A percentile compares a stretch with the other conserved stretches of the same genome.
Evolutionary conservation across 2,329 filamentous ascomycete genomes (phyloP).

Genomic region (Ophiocordyceps unilateralis): DNA sequence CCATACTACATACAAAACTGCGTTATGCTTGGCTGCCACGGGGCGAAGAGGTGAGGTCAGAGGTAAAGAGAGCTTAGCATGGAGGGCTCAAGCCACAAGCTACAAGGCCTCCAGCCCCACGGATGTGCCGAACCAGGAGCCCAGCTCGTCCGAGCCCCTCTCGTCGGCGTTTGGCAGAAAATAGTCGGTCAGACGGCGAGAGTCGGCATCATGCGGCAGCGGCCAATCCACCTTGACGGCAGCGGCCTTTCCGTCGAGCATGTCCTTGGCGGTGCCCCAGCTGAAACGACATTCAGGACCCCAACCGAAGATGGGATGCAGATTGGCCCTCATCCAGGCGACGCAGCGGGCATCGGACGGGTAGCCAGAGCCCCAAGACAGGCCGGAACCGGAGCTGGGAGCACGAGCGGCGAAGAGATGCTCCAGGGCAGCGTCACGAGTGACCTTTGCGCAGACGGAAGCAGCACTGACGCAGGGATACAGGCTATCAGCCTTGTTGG

Average conservation of each 20-base stretch:
- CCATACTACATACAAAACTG: too few species aligned
- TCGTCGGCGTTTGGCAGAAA: conserved; percentile 31
- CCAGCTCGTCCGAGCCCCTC: conserved; percentile 45
- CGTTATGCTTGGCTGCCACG: too few species aligned
- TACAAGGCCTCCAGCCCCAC: conserved; percentile 56
- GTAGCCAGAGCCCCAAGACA: conserved; percentile 79
- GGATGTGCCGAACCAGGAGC: conserved; percentile 67
- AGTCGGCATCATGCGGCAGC: conserved; percentile 49
- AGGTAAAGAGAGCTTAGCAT: too few species aligned
- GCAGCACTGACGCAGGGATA: conserved; percentile 90
- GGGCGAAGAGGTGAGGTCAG: too few species aligned
- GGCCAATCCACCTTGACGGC: conserved; percentile 75
- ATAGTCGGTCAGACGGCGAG: conserved; percentile 59
- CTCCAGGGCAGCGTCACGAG: conserved; percentile 76
- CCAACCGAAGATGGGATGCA: conserved; percentile 94
- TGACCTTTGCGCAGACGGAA: conserved; percentile 91
- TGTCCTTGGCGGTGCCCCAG: conserved; percentile 88
- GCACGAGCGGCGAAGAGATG: conserved; percentile 38
- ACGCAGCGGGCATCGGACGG: conserved; percentile 72
- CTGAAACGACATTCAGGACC: conserved; percentile 84
- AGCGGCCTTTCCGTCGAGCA: conserved; percentile 62
- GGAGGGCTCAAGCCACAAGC: too few species aligned
- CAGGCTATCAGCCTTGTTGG: conserved; percentile 82
- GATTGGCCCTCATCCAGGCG: conserved; percentile 65
- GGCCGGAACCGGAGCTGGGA: too few species aligned